Evolutionary conservation across 1,139 yeast genomes (phyloP).

Genomic region (Suhomyces anneliseae): DNA sequence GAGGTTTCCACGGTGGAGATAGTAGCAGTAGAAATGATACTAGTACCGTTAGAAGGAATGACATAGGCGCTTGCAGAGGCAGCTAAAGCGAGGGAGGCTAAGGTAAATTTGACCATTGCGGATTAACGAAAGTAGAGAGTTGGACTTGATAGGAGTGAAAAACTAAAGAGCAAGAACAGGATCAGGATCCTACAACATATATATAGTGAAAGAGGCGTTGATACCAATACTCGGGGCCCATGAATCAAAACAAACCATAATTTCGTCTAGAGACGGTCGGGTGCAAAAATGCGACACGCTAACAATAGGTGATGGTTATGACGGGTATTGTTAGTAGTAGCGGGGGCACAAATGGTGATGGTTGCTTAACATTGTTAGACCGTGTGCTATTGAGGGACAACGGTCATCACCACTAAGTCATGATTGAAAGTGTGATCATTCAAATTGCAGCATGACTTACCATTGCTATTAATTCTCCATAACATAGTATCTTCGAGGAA

Average conservation of each 20-base stretch:
- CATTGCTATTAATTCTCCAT: no score
- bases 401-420: no score
- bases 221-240: constrained; percentile 7
- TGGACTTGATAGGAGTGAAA: constrained; percentile 12
- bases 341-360: background rate
- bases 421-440: no score
- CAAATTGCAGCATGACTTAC: no score
- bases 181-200: background rate
- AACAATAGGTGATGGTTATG: background rate
- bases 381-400: no score
- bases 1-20: constrained; percentile 9
- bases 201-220: constrained; percentile 1
- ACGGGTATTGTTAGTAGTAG: background rate
- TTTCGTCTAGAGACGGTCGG: constrained; percentile 1
- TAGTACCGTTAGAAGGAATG: constrained; percentile 7
- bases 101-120: constrained; percentile 13
- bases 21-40: constrained; percentile 1
- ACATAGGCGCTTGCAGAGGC: constrained; percentile 12
- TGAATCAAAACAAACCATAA: background rate
- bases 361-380: background rate
- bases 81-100: constrained; percentile 14
- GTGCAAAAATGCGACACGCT: constrained; percentile 2
- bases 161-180: background rate
- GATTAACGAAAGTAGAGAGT: constrained; percentile 18
- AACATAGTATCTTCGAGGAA: no score